phyloP scores from a whole-genome alignment of 495 filamentous ascomycete genomes.

The Tuber umbilicatum region DNA sequence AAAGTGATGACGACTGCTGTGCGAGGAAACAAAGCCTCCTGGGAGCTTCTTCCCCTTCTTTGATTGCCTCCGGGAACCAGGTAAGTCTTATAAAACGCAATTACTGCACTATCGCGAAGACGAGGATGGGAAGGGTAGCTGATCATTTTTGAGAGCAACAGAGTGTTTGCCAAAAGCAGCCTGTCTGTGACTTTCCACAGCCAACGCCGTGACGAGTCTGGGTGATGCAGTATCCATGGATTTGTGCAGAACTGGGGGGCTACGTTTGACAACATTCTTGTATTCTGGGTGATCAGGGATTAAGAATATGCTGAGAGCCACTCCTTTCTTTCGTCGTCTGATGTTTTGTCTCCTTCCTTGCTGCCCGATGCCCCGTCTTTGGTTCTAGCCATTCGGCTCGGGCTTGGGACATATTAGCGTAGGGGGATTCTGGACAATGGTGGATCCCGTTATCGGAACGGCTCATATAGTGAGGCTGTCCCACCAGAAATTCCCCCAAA shows the following conservation, averaged over 20 bases:
- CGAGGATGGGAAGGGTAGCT: not conserved
- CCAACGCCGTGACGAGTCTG: constrained; percentile 1
- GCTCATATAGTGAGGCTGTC: not conserved
- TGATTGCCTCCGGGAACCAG: not conserved
- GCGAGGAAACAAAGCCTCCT: not conserved
- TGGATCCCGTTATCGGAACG: not conserved
- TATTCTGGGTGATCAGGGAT: not conserved
- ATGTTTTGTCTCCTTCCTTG: constrained; percentile 18
- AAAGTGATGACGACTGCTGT: not conserved
- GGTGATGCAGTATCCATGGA: not conserved
- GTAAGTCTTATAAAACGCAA: constrained; percentile 2
- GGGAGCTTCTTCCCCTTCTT: not conserved
- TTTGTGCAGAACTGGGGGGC: not conserved
- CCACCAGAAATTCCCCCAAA: not conserved
- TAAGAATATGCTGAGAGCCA: constrained; percentile 13
- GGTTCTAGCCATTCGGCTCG: not conserved
- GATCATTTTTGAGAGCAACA: not conserved
- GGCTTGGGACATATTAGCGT: not conserved
- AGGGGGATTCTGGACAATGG: not conserved
- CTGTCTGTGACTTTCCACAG: not conserved
- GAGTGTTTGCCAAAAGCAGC: constrained; percentile 1
- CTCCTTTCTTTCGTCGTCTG: constrained; percentile 19
- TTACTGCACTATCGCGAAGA: not conserved
- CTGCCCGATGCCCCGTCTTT: not conserved
- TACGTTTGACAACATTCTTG: not conserved